Evolutionary conservation across 129 eudicot genomes (phyloP).

Genomic region (Helianthus tuberosus): DNA sequence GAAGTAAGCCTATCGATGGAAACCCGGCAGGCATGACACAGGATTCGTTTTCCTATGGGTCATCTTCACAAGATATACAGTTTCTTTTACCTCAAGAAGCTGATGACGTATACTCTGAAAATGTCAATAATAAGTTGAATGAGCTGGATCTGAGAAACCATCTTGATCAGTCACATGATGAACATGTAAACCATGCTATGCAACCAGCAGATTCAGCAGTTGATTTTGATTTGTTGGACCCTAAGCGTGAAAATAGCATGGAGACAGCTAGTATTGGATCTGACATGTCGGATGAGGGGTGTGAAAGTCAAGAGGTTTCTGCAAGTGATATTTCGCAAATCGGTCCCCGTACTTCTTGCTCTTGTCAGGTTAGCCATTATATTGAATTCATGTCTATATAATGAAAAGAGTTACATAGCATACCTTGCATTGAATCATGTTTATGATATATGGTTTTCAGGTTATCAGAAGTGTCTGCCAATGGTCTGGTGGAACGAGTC

Average conservation of each 20-base stretch:
- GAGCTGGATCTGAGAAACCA: slow-evolving; percentile 26
- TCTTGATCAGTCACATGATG: slow-evolving; percentile 36
- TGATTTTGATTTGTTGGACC: slow-evolving; percentile 33
- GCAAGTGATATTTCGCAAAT: slow-evolving; percentile 54
- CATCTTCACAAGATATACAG: slow-evolving; percentile 83
- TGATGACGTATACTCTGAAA: slow-evolving; percentile 35
- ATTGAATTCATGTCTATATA: not conserved
- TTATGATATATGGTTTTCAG: slow-evolving; percentile 41
- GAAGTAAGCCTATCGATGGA: slow-evolving; percentile 30
- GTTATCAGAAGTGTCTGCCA: slow-evolving; percentile 94
- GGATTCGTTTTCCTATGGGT: slow-evolving; percentile 53
- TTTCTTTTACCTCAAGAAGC: slow-evolving; percentile 93
- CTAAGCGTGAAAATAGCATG: slow-evolving; percentile 23
- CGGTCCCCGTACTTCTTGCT: slow-evolving; percentile 69
- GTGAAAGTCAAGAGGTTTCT: slow-evolving; percentile 54
- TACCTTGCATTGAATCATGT: not conserved
- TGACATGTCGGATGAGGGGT: slow-evolving; percentile 53
- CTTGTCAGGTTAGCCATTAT: slow-evolving; percentile 73
- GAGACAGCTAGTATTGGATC: slow-evolving; percentile 26
- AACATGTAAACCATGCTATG: slow-evolving; percentile 25
- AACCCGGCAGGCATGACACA: slow-evolving; percentile 33
- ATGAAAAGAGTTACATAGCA: not conserved
- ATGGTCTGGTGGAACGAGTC: slow-evolving; percentile 98
- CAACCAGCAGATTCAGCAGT: slow-evolving; percentile 25
- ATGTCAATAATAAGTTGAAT: slow-evolving; percentile 24